These are phyloP conservation scores for Nothopassalora personata DNA, from an alignment of 2,329 filamentous ascomycete genomes.

Conservation along the genomic window DNA sequence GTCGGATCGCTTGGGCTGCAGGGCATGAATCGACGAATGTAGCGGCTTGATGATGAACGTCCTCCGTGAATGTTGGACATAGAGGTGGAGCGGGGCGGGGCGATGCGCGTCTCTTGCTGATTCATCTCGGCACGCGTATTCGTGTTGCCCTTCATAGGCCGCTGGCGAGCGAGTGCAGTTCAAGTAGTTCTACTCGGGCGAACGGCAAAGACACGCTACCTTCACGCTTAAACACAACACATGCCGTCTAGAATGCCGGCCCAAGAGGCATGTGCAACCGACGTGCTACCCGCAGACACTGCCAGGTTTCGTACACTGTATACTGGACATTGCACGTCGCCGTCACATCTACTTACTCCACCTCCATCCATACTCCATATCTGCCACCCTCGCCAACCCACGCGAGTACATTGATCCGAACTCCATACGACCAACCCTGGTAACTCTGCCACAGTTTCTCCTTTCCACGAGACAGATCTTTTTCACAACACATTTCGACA, in stretches of 20 bases:
- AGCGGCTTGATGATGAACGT: not conserved
- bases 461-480: not conserved
- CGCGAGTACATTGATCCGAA: not conserved
- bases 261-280: not conserved
- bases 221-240: not conserved
- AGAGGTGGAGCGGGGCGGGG: too few species aligned
- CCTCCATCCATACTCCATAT: not conserved
- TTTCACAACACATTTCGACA: constrained; percentile 15
- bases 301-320: not conserved
- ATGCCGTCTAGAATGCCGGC: not conserved
- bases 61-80: too few species aligned
- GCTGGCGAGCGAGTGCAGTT: too few species aligned
- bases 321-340: not conserved
- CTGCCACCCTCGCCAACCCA: not conserved
- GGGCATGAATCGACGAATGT: not conserved
- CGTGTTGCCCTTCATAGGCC: too few species aligned
- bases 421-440: not conserved
- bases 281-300: not conserved
- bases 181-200: too few species aligned
- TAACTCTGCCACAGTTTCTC: constrained; percentile 8
- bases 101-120: too few species aligned
- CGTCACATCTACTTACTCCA: not conserved
- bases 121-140: too few species aligned
- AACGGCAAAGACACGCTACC: not conserved
- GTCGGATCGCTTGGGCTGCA: not conserved